Evolutionary conservation across 2,329 filamentous ascomycete species (phyloP).

Genomic region (Lachnellula hyalina): DNA sequence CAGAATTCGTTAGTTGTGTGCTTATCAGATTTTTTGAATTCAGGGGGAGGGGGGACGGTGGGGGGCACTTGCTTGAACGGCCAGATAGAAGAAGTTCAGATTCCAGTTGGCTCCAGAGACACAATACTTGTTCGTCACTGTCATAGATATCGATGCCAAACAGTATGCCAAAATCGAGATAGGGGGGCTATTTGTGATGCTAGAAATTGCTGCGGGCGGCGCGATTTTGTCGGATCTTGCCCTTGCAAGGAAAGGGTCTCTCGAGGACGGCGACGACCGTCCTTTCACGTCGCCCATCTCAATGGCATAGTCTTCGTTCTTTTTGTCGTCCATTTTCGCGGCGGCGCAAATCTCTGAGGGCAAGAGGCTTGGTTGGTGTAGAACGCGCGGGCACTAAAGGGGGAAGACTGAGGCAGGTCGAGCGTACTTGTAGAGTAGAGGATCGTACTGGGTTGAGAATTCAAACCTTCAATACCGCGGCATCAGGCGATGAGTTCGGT

Average conservation of each 20-base stretch:
- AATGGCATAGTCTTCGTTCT: constrained; percentile 75
- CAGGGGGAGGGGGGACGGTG: neutral
- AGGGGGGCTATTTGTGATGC: constrained; percentile 67
- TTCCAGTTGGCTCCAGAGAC: constrained; percentile 90
- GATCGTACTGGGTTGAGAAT: neutral
- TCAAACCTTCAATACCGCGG: constrained; percentile 9
- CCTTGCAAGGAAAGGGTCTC: constrained; percentile 32
- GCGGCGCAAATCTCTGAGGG: neutral
- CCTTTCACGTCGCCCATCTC: constrained; percentile 49
- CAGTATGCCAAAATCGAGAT: constrained; percentile 88
- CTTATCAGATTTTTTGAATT: neutral
- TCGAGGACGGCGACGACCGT: constrained; percentile 33
- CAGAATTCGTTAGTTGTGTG: constrained; percentile 11
- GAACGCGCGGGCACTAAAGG: constrained; percentile 16
- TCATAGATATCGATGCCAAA: constrained; percentile 96
- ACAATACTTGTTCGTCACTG: constrained; percentile 99
- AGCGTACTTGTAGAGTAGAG: neutral
- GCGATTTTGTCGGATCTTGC: constrained; percentile 33
- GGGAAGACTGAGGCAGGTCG: constrained; percentile 1
- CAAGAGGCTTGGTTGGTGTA: constrained; percentile 1
- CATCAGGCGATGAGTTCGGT: constrained; percentile 9
- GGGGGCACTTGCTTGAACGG: constrained; percentile 70
- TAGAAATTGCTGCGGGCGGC: constrained; percentile 22
- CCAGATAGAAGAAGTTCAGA: constrained; percentile 91
- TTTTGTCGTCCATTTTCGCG: constrained; percentile 74